Percentiles rank a stretch among this genome's conserved stretches.
Conservation (phyloP, 305 asterid genomes). For the Solanum hybrid region DNA sequence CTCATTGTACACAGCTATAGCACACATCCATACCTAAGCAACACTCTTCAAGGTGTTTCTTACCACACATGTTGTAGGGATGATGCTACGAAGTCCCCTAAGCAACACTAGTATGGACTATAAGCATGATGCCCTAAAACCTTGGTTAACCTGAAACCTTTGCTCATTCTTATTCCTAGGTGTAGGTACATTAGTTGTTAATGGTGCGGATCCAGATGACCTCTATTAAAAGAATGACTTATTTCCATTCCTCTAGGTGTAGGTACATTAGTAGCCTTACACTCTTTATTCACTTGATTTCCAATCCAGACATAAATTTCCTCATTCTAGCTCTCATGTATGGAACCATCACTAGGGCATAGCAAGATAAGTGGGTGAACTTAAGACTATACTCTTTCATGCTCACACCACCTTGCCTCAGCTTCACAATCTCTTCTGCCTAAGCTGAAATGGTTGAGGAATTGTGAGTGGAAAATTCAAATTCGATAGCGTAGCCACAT, state of each 20-base stretch:
- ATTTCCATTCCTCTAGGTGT: background rate
- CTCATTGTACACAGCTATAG: background rate
- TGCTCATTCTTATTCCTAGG: background rate
- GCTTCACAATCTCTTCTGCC: background rate
- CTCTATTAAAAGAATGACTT: background rate
- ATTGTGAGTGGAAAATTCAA: background rate
- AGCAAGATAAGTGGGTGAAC: background rate
- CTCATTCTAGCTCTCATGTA: background rate
- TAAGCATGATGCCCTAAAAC: background rate
- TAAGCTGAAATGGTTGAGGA: background rate
- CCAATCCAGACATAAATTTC: background rate
- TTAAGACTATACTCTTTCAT: background rate
- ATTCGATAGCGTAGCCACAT: background rate
- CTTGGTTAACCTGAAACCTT: background rate
- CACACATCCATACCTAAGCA: background rate
- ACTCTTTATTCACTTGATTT: background rate
- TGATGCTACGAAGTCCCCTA: background rate
- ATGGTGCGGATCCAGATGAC: background rate
- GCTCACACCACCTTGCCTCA: background rate
- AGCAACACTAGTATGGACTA: background rate
- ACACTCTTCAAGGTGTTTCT: background rate
- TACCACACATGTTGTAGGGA: background rate
- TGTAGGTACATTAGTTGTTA: background rate
- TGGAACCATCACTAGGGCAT: background rate
- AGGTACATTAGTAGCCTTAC: no score